Conservation (phyloP, 23 red algal genomes). For the Agarophyton chilense region DNA sequence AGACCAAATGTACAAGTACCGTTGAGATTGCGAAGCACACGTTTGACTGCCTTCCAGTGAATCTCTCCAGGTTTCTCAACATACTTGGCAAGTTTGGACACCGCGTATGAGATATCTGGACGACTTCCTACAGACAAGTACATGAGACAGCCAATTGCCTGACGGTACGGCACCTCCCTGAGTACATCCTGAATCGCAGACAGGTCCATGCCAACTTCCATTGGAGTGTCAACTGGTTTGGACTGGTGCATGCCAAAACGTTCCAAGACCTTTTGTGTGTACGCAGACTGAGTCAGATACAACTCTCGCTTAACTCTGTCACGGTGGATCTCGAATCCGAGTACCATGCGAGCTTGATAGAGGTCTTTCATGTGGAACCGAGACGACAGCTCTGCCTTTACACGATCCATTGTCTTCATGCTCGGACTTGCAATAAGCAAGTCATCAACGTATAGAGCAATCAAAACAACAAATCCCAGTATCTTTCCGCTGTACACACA, state of each 20-base stretch:
- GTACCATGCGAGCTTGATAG: constrained; percentile 26
- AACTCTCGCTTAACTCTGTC: neutral
- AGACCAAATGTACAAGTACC: neutral
- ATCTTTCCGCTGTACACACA: constrained; percentile 48
- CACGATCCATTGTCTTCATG: constrained; percentile 8
- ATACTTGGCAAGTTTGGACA: constrained; percentile 23
- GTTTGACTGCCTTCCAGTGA: constrained; percentile 43
- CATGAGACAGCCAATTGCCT: constrained; percentile 37
- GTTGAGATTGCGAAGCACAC: constrained; percentile 28
- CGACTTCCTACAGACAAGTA: constrained; percentile 44
- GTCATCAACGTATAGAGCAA: constrained; percentile 47
- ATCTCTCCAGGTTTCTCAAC: neutral
- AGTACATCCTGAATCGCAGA: neutral
- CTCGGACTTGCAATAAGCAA: constrained; percentile 22
- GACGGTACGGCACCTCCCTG: neutral
- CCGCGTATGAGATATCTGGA: constrained; percentile 24
- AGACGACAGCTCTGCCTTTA: constrained; percentile 25
- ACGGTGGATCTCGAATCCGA: constrained; percentile 41
- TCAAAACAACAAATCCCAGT: constrained; percentile 20
- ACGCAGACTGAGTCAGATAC: constrained; percentile 30
- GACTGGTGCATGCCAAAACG: constrained; percentile 37
- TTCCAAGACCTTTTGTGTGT: constrained; percentile 42
- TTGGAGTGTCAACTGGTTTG: constrained; percentile 28
- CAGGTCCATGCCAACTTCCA: constrained; percentile 19
- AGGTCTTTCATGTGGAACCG: constrained; percentile 49